Base-by-base conservation (phyloP, 768 basidiomycete species). In the Myochromella boudieri region DNA sequence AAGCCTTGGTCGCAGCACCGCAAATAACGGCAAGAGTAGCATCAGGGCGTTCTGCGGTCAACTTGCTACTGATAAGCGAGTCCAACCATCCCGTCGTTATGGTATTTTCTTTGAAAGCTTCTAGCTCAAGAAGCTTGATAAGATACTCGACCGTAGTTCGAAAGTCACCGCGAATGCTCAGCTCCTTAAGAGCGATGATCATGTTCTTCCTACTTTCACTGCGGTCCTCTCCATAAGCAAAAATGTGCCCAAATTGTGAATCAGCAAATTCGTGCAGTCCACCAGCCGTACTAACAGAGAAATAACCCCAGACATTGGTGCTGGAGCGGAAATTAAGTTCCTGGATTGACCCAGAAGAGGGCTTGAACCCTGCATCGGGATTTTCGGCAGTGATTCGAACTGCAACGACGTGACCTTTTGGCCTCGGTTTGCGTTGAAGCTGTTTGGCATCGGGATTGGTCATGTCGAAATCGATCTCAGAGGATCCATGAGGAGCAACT, bases 301-400 rank as follows among this genome's bases (percentile, higher is more conserved):
- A 99, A 73, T 99, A 99, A 51, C 97, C 97, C 97, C 97, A 99
- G 36, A 99, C 97, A 53, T 99, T 99, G 36, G 93, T 97, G 68
- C 90, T 97, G 21, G 95, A 97, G 48, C 97, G 87, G 85, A 99
- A 99, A 69, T 98, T 99, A 57, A 99, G 90, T 63, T 98, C 97
- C 66, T 98, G 97, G 12, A 99, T 75, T 29, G 90, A 87, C 54
- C 97, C 97, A 2, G 92, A 95, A 1, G 97, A 98, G 1, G 97
- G 97, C 69, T 99, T 99, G 80, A 99, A 99, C 4, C 97, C 97
- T 8, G 97, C 97, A 61, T 99, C 97, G 20, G 97, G 97, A 67
- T 99, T 99, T 71, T 99, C 97, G 25, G 95, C 95, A 5, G 97
- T 99, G 66, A 99, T 98, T 60, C 97, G 95, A 56, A 97, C 97